These are phyloP conservation scores for Botrytis tulipae DNA, from an alignment of 2,329 filamentous ascomycete species.

Conservation along the genomic window DNA sequence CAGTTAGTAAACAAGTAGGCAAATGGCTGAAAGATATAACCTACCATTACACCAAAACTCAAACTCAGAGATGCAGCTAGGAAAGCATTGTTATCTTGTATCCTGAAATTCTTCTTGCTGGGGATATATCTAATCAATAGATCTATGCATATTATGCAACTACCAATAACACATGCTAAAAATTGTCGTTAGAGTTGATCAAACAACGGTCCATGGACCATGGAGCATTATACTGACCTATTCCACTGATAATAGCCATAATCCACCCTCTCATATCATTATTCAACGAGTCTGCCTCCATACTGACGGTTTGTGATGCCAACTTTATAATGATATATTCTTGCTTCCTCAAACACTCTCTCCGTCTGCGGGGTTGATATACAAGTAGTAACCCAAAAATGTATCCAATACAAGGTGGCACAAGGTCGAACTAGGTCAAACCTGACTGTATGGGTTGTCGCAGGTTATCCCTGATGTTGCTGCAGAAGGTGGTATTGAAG, in stretches of 20 bases:
- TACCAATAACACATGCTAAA: conserved; percentile 67
- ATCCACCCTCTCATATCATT: conserved; percentile 94
- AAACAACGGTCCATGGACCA: neutral
- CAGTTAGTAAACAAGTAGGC: neutral
- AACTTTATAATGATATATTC: neutral
- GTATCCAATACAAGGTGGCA: neutral
- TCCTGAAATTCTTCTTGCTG: conserved; percentile 73
- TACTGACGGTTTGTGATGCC: conserved; percentile 15
- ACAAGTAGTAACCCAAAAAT: neutral
- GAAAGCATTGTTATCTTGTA: conserved; percentile 86
- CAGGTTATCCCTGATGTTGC: neutral
- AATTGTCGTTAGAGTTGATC: neutral
- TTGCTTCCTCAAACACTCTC: neutral
- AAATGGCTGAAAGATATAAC: conserved; percentile 32
- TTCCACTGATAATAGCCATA: conserved; percentile 79
- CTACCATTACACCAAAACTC: conserved; percentile 94
- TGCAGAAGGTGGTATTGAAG: neutral
- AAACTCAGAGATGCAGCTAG: conserved; percentile 84
- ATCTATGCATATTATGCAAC: conserved; percentile 85
- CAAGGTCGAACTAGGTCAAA: neutral
- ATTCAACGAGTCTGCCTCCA: conserved; percentile 44
- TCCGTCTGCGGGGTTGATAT: neutral
- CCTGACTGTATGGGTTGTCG: neutral
- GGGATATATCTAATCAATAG: conserved; percentile 70
- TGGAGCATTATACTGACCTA: conserved; percentile 48